Evolutionary conservation across 768 basidiomycete genomes (phyloP).

Genomic region (Naganishia friedmannii): DNA sequence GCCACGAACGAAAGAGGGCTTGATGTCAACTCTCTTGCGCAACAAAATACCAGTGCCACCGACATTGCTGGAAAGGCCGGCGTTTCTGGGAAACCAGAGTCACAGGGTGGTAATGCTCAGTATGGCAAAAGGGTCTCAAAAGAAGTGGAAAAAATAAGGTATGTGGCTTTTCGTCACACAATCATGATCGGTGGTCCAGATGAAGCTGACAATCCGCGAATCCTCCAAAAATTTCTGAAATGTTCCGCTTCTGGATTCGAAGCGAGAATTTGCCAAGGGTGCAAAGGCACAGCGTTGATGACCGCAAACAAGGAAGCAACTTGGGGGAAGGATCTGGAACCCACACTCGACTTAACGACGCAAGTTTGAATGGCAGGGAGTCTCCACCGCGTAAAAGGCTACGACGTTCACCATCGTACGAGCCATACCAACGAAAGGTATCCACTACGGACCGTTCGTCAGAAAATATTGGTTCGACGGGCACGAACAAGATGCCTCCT

Average conservation of each 20-base stretch:
- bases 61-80: background rate
- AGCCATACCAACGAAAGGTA: background rate
- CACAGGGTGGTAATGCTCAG: background rate
- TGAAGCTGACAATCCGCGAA: background rate
- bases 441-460: background rate
- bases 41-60: background rate
- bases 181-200: background rate
- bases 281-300: background rate
- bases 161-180: background rate
- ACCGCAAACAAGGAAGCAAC: background rate
- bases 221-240: background rate
- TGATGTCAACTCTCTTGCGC: background rate
- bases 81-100: background rate
- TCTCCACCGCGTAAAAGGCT: constrained; percentile 10
- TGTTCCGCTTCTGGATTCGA: background rate
- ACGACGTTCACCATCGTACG: constrained; percentile 22
- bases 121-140: background rate
- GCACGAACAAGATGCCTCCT: background rate
- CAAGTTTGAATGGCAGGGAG: background rate
- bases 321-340: too few relatives aligned
- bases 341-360: background rate
- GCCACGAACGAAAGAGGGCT: background rate
- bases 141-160: background rate
- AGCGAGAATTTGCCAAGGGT: background rate
- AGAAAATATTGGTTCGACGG: background rate